Percentiles rank a stretch among this genome's conserved stretches.
Evolutionary conservation across 345 rosid genomes (phyloP).

Genomic region (Pugionium dolabratum): DNA sequence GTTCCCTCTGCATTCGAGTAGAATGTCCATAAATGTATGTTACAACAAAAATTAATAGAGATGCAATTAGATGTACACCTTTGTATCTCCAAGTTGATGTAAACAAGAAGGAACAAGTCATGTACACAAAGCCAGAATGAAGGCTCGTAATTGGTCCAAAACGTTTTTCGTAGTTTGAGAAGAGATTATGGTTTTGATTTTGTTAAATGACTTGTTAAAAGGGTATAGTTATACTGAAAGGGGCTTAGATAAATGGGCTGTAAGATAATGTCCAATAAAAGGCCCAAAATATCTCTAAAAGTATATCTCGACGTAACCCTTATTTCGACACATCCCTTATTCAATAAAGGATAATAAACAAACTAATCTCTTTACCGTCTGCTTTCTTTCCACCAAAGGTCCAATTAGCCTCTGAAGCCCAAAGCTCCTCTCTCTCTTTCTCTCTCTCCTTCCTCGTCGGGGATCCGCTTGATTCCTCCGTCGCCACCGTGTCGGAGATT

Average conservation of each 20-base stretch:
- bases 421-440: slow-evolving; percentile 25
- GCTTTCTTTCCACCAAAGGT: slow-evolving; percentile 33
- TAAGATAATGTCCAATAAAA: background rate
- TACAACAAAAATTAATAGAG: too few relatives aligned
- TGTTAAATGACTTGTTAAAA: too few relatives aligned
- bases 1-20: too few relatives aligned
- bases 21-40: too few relatives aligned
- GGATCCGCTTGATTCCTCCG: slow-evolving; percentile 5
- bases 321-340: slow-evolving; percentile 11
- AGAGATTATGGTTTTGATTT: too few relatives aligned
- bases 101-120: too few relatives aligned
- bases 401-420: slow-evolving; percentile 65
- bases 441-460: slow-evolving; percentile 7
- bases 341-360: slow-evolving; percentile 7
- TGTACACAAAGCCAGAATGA: too few relatives aligned
- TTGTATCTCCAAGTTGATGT: too few relatives aligned
- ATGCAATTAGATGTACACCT: too few relatives aligned
- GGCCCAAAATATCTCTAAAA: background rate
- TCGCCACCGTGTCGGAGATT: slow-evolving; percentile 49
- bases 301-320: slow-evolving; percentile 13
- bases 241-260: background rate
- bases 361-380: slow-evolving; percentile 10
- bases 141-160: too few relatives aligned
- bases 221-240: too few relatives aligned
- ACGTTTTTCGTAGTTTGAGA: too few relatives aligned